These are phyloP conservation scores for Beauveria sp. DNA, from an alignment of 2,329 filamentous ascomycete genomes.

Conservation along the genomic window DNA sequence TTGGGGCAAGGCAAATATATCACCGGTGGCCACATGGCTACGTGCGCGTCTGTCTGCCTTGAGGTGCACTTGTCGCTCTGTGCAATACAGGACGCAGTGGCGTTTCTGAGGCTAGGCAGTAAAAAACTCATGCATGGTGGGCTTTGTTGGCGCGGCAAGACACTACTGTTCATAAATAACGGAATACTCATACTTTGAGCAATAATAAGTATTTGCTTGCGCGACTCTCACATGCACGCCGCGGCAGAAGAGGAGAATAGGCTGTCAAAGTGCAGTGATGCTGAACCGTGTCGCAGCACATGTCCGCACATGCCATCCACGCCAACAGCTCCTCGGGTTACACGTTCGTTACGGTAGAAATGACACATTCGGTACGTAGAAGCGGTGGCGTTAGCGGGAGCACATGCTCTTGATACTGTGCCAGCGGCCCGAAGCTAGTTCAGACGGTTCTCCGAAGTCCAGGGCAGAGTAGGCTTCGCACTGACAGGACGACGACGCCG, in stretches of 20 bases:
- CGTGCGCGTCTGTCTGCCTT: too few species aligned
- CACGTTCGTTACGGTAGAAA: neutral
- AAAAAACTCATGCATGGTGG: too few species aligned
- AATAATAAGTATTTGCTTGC: neutral
- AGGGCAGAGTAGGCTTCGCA: neutral
- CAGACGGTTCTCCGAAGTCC: neutral
- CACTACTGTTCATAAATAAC: neutral
- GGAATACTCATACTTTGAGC: neutral
- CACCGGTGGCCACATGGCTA: too few species aligned
- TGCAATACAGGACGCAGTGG: too few species aligned
- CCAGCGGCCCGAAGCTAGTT: neutral
- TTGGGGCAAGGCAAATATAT: too few species aligned
- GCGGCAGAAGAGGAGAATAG: neutral
- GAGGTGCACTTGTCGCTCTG: too few species aligned
- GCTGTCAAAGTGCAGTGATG: neutral
- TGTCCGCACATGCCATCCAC: neutral
- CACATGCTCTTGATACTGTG: neutral
- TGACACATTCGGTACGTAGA: neutral
- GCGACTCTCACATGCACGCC: slow-evolving; percentile 1
- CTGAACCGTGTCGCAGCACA: neutral
- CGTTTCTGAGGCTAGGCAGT: too few species aligned
- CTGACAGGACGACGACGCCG: neutral
- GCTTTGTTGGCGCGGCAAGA: too few species aligned
- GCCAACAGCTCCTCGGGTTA: neutral
- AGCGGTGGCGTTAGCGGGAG: neutral